Percentiles rank a stretch among this genome's conserved stretches.
Conservation (phyloP, 768 basidiomycete species). For the Panus rudis region DNA sequence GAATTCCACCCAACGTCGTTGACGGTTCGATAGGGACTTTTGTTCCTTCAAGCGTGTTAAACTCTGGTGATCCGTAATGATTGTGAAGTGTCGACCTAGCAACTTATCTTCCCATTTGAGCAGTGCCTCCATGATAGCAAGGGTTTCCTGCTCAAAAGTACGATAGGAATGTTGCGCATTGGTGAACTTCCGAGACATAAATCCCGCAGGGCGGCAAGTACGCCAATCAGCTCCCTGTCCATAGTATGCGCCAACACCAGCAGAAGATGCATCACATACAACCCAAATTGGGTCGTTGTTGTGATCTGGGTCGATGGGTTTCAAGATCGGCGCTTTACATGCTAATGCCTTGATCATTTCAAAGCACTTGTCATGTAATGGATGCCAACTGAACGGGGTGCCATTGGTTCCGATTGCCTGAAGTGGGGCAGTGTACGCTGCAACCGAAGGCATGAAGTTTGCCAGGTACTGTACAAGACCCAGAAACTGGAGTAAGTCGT, state of each 20-base stretch:
- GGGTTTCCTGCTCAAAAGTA: conserved; percentile 10
- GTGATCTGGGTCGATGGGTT: conserved; percentile 1
- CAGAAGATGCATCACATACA: conserved; percentile 15
- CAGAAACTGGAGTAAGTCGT: conserved; percentile 33
- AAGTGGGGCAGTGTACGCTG: conserved; percentile 26
- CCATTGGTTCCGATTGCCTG: conserved; percentile 22
- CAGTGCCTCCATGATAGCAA: too few relatives aligned
- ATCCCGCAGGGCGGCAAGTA: conserved; percentile 12
- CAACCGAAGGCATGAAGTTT: conserved; percentile 29
- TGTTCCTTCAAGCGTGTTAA: conserved; percentile 18
- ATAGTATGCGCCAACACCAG: conserved; percentile 12
- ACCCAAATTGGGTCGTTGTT: conserved; percentile 14
- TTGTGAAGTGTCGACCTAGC: conserved; percentile 16
- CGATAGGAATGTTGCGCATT: conserved; percentile 26
- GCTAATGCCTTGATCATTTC: conserved; percentile 8
- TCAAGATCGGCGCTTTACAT: conserved; percentile 3
- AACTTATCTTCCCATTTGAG: too few relatives aligned
- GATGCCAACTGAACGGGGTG: conserved; percentile 20
- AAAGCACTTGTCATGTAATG: conserved; percentile 21
- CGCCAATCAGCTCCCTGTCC: conserved; percentile 16
- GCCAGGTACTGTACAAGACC: conserved; percentile 34
- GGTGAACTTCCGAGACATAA: conserved; percentile 23
- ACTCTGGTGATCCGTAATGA: conserved; percentile 22
- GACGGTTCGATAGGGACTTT: conserved; percentile 15
- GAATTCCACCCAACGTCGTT: conserved; percentile 21